Evolutionary conservation across 257 asterid species (phyloP).

Genomic region (Solanum chaucha): DNA sequence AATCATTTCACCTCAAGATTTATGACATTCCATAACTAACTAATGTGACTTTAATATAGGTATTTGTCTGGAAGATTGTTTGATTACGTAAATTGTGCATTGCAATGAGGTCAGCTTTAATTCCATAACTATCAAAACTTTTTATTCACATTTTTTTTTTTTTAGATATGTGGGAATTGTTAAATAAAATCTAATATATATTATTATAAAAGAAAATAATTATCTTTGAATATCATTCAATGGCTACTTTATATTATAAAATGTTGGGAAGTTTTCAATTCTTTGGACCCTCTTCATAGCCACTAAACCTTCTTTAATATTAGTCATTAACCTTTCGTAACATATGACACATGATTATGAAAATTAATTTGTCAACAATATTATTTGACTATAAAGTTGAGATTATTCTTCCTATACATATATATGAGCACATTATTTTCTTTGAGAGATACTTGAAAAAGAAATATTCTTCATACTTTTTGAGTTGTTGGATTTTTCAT

Average conservation of each 20-base stretch:
- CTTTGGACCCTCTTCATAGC: neutral
- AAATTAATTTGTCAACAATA: too few relatives aligned
- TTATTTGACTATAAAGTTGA: neutral
- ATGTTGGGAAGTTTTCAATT: neutral
- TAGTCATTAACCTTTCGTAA: neutral
- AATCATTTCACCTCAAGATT: conserved; percentile 19
- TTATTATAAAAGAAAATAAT: too few relatives aligned
- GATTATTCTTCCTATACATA: too few relatives aligned
- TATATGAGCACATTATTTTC: neutral
- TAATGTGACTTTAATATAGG: neutral
- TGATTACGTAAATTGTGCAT: conserved; percentile 3
- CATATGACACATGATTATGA: neutral
- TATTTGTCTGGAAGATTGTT: neutral
- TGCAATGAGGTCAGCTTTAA: neutral
- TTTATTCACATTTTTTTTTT: too few relatives aligned
- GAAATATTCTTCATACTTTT: too few relatives aligned
- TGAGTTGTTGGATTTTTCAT: too few relatives aligned
- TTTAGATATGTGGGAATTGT: neutral
- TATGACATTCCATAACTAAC: conserved; percentile 12
- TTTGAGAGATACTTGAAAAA: neutral
- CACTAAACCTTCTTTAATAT: neutral
- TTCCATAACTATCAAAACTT: too few relatives aligned
- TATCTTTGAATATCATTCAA: neutral
- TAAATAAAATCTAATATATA: too few relatives aligned
- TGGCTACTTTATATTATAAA: neutral